Conservation (phyloP, 768 basidiomycete genomes). For the Boletus sp. region DNA sequence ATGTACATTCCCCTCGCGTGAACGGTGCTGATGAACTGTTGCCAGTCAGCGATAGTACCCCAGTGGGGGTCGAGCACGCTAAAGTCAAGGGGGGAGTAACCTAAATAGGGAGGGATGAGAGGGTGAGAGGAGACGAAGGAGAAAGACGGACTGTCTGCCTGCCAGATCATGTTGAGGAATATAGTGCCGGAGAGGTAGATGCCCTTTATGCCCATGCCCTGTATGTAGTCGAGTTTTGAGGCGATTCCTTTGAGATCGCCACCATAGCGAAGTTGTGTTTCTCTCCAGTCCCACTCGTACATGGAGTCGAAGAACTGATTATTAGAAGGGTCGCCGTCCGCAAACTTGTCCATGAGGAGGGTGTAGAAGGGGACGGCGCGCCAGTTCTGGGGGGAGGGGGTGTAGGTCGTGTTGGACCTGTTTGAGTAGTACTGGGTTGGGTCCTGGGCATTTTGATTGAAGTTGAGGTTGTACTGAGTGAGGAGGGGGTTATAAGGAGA, state of each 20-base stretch:
- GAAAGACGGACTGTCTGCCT: slow-evolving; percentile 79
- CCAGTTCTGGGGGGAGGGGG: slow-evolving; percentile 83
- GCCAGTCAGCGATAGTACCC: slow-evolving; percentile 84
- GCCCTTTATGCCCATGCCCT: slow-evolving; percentile 82
- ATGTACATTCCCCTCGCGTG: slow-evolving; percentile 87
- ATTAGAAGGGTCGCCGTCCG: slow-evolving; percentile 88
- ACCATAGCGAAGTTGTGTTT: slow-evolving; percentile 86
- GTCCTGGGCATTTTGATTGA: slow-evolving; percentile 66
- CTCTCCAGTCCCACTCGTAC: slow-evolving; percentile 83
- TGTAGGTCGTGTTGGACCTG: slow-evolving; percentile 66
- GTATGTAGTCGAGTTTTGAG: slow-evolving; percentile 77
- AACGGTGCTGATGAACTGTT: slow-evolving; percentile 65
- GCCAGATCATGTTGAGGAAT: slow-evolving; percentile 96
- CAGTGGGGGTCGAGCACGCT: slow-evolving; percentile 90
- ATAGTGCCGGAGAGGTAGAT: slow-evolving; percentile 93
- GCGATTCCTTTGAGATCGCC: slow-evolving; percentile 84
- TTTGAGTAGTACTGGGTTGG: slow-evolving; percentile 64
- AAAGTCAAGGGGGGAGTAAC: slow-evolving; percentile 93
- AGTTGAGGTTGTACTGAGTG: slow-evolving; percentile 74
- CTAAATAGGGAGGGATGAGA: slow-evolving; percentile 27
- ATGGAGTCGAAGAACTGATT: slow-evolving; percentile 84
- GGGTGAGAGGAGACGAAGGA: not conserved
- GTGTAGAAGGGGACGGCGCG: slow-evolving; percentile 77
- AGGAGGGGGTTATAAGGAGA: slow-evolving; percentile 71
- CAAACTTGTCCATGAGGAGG: slow-evolving; percentile 88